Base-by-base conservation (phyloP, 805 yeast genomes). In the Candida xiaguanensis region DNA sequence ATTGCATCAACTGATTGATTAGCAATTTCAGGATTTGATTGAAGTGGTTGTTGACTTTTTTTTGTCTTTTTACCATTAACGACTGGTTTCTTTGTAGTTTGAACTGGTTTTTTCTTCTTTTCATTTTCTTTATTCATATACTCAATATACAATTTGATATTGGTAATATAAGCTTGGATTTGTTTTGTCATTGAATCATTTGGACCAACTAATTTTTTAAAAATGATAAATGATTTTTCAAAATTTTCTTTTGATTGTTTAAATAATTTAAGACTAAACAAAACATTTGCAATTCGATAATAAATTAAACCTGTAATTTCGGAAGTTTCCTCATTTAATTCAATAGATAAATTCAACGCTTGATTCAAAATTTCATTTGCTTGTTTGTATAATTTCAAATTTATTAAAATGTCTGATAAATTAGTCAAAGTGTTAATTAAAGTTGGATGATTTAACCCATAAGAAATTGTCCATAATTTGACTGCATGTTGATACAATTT, bases 1-100 rank as follows among this genome's bases (percentile, higher is more conserved):
- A 86, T 71, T 43, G 84, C 95, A 39, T 83, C 91, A 38, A 85
- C 74, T 14, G 87, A 78, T 59, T 80, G 74, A 39, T 68, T 63
- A 6, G 85, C 81, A 44, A 85, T 67, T 25, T 74, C 76, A 13
- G 84, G 78, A 48, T 72, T 67, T 11, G 61, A 49, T 27, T 72
- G 44, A 18, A 49, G 44, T 26, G 43, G 36, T 16, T 36, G 36
- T 25, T 48, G 44, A 30, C 54, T 56, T 40, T 48, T 47, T 38
- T 45, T 50, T 39, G 15, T 23, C 28, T 39, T 45, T 34, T 34
- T 44, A 25, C 34, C 30, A 13, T 33, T 32, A n/a, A 57, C 40
- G 19, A 53, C 52, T 14, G 42, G 35, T 49, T 53, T 28, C 45
- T 43, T 51, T 36, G 50, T 43, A 9, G 22, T 22, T 17, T 8